A percentile compares a stretch with the other conserved stretches of the same genome.
These are phyloP conservation scores for Parathielavia appendiculata DNA, from an alignment of 495 filamentous ascomycete species.

Conservation along the genomic window DNA sequence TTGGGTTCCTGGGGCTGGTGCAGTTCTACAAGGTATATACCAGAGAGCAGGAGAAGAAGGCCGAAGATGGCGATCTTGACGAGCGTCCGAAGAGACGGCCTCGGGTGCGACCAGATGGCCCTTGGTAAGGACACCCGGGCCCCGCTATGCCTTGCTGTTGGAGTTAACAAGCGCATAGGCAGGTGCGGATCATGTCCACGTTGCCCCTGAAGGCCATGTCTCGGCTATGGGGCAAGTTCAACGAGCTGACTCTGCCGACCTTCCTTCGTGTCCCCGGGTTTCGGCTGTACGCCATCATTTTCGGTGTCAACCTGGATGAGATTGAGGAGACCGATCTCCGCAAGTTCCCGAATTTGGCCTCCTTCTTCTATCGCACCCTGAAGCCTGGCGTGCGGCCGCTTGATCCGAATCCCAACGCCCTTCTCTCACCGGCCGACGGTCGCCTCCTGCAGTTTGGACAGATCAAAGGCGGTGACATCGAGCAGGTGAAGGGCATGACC, in stretches of 20 bases:
- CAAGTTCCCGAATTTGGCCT: constrained; percentile 83
- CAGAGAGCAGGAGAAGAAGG: constrained; percentile 51
- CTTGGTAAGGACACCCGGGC: constrained; percentile 57
- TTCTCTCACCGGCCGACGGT: constrained; percentile 86
- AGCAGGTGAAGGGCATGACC: constrained; percentile 97
- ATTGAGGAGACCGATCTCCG: constrained; percentile 82
- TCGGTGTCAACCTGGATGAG: constrained; percentile 90
- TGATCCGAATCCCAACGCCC: constrained; percentile 68
- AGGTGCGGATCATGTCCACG: constrained; percentile 94
- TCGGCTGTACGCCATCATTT: constrained; percentile 83
- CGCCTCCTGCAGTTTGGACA: constrained; percentile 85
- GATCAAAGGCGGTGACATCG: constrained; percentile 90
- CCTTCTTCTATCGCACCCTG: constrained; percentile 94
- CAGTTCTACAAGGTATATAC: constrained; percentile 75
- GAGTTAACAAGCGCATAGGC: constrained; percentile 46
- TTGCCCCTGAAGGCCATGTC: constrained; percentile 91
- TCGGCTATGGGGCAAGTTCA: constrained; percentile 89
- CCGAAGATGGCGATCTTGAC: constrained; percentile 37
- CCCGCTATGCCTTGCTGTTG: background rate
- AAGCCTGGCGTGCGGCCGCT: constrained; percentile 88
- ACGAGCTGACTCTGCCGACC: constrained; percentile 86
- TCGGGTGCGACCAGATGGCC: constrained; percentile 75
- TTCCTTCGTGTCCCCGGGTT: constrained; percentile 92
- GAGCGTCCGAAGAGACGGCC: constrained; percentile 57
- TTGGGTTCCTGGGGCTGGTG: constrained; percentile 76